Percentiles rank a stretch among this genome's conserved stretches.
phyloP scores from a whole-genome alignment of 192 early-diverging fungal genomes.

The Coemansia sp. region DNA sequence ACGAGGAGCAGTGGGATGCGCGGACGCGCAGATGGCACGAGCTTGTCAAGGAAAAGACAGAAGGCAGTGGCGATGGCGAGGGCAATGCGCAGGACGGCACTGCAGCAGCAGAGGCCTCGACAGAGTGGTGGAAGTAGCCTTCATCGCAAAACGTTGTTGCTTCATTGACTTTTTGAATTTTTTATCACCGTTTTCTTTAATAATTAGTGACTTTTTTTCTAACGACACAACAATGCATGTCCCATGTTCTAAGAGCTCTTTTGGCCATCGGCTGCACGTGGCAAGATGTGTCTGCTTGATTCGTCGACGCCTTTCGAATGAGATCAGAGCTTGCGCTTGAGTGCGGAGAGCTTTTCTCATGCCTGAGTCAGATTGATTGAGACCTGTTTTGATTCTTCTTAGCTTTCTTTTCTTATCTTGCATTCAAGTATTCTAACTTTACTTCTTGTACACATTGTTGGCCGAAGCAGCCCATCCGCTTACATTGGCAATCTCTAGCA shows the following conservation, averaged over 20 bases:
- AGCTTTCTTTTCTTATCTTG: too few species aligned
- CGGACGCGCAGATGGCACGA: constrained; percentile 35
- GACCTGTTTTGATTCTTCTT: too few species aligned
- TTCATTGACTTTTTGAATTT: background rate
- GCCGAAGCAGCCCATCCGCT: background rate
- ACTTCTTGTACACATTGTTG: constrained; percentile 14
- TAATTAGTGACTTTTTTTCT: too few species aligned
- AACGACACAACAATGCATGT: too few species aligned
- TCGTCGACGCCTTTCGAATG: too few species aligned
- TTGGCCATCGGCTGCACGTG: too few species aligned
- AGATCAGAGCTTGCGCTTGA: too few species aligned
- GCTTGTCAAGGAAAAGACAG: constrained; percentile 30
- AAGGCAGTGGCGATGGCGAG: constrained; percentile 2
- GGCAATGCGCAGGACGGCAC: constrained; percentile 2
- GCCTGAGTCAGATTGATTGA: too few species aligned
- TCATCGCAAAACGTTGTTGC: background rate
- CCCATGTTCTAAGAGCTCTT: too few species aligned
- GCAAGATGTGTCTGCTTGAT: too few species aligned
- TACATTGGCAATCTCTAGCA: background rate
- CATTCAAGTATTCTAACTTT: background rate
- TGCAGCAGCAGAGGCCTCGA: constrained; percentile 6
- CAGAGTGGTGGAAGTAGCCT: constrained; percentile 48
- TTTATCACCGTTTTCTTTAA: constrained; percentile 3
- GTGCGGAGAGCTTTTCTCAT: too few species aligned
- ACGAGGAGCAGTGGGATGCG: constrained; percentile 27